phyloP scores from a whole-genome alignment of 192 early-diverging fungal genomes.

The Coemansia sp. region DNA sequence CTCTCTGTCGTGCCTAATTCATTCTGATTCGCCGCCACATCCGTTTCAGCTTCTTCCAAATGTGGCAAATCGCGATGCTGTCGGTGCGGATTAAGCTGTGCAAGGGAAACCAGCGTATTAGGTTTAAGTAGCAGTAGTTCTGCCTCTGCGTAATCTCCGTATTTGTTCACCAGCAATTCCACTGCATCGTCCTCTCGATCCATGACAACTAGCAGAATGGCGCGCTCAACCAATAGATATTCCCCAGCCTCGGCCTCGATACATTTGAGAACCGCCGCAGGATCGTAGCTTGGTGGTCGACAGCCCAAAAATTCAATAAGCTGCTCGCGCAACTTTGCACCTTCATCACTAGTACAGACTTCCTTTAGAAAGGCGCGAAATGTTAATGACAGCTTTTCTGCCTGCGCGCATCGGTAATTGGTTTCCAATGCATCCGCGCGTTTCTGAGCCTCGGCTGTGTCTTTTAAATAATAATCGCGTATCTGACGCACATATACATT shows the following conservation, averaged over 20 bases:
- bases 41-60: background rate
- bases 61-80: background rate
- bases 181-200: constrained; percentile 12
- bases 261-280: constrained; percentile 17
- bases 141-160: constrained; percentile 44
- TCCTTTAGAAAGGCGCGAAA: constrained; percentile 24
- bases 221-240: constrained; percentile 22
- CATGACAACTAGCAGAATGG: constrained; percentile 31
- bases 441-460: background rate
- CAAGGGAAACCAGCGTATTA: constrained; percentile 17
- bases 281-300: constrained; percentile 18
- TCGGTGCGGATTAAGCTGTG: constrained; percentile 3
- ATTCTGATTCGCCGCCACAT: background rate
- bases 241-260: constrained; percentile 15
- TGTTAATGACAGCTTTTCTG: constrained; percentile 25
- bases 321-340: constrained; percentile 16
- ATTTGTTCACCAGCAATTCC: constrained; percentile 22
- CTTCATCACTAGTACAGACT: background rate
- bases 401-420: constrained; percentile 30
- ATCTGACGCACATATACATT: constrained; percentile 45
- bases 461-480: constrained; percentile 14
- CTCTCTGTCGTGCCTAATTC: background rate
- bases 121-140: constrained; percentile 38
- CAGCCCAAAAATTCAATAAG: constrained; percentile 21
- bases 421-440: constrained; percentile 10